Conservation (phyloP, 768 basidiomycete species). For the Suillus subaureus region DNA sequence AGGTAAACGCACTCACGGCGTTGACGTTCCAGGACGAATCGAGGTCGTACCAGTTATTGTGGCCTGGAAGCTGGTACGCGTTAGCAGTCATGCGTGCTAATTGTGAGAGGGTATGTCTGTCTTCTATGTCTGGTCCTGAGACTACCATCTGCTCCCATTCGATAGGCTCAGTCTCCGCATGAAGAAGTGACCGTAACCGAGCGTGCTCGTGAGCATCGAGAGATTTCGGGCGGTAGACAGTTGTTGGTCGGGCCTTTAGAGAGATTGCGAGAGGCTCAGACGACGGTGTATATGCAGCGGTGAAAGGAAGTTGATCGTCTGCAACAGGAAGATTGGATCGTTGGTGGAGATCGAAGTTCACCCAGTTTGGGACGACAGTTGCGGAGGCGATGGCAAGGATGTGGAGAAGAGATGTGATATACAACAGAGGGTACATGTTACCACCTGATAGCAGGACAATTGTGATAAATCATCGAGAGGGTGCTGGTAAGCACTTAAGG, state of each 20-base stretch:
- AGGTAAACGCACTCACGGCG: constrained; percentile 33
- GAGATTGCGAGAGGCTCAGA: constrained; percentile 18
- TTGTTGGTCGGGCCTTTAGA: constrained; percentile 47
- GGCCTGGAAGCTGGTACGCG: constrained; percentile 78
- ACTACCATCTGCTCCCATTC: constrained; percentile 72
- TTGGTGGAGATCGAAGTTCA: constrained; percentile 1
- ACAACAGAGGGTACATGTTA: neutral
- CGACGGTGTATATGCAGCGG: constrained; percentile 14
- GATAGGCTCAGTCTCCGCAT: constrained; percentile 50
- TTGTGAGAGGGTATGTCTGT: constrained; percentile 77
- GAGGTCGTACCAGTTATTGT: constrained; percentile 80
- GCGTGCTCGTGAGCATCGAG: constrained; percentile 51
- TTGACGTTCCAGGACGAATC: constrained; percentile 70
- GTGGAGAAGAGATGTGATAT: neutral
- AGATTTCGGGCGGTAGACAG: constrained; percentile 62
- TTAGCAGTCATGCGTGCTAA: constrained; percentile 88
- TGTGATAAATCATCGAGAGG: neutral
- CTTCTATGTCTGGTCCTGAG: constrained; percentile 75
- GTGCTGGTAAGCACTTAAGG: neutral
- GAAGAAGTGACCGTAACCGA: constrained; percentile 51
- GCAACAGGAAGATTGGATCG: constrained; percentile 4
- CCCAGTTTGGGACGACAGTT: neutral
- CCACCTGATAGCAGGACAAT: neutral
- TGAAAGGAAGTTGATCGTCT: constrained; percentile 5
- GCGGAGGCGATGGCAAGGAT: neutral